Evolutionary conservation across 305 asterid species (phyloP).

Genomic region (Fraxinus nigra): DNA sequence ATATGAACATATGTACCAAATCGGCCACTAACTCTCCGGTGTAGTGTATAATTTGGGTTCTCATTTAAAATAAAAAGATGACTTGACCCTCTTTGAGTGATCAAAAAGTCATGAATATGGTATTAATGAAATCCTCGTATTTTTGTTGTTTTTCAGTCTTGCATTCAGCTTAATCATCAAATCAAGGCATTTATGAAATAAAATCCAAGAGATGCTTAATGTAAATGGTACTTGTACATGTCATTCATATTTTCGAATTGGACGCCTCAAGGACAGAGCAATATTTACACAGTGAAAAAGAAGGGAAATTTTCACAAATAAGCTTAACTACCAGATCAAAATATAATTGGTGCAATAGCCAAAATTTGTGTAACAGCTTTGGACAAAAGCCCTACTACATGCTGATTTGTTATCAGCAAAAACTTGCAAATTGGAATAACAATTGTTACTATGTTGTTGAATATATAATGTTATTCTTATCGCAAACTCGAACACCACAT

Average conservation of each 20-base stretch:
- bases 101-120: too few species aligned
- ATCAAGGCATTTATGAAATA: neutral
- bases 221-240: neutral
- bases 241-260: neutral
- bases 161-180: neutral
- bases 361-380: neutral
- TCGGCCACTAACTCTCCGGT: too few species aligned
- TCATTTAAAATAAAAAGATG: too few species aligned
- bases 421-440: conserved; percentile 20
- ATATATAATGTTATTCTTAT: too few species aligned
- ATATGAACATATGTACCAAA: too few species aligned
- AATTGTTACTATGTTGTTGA: too few species aligned
- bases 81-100: too few species aligned
- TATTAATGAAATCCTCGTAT: too few species aligned
- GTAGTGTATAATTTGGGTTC: too few species aligned
- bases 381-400: conserved; percentile 14
- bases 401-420: conserved; percentile 21
- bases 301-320: neutral
- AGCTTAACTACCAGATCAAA: conserved; percentile 5
- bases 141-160: neutral
- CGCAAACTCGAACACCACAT: too few species aligned
- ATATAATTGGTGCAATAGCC: conserved; percentile 6
- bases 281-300: neutral
- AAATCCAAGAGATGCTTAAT: neutral
- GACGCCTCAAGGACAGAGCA: neutral